These are phyloP conservation scores for Porcisia hertigi DNA, from an alignment of 208 protist species.

Conservation along the genomic window DNA sequence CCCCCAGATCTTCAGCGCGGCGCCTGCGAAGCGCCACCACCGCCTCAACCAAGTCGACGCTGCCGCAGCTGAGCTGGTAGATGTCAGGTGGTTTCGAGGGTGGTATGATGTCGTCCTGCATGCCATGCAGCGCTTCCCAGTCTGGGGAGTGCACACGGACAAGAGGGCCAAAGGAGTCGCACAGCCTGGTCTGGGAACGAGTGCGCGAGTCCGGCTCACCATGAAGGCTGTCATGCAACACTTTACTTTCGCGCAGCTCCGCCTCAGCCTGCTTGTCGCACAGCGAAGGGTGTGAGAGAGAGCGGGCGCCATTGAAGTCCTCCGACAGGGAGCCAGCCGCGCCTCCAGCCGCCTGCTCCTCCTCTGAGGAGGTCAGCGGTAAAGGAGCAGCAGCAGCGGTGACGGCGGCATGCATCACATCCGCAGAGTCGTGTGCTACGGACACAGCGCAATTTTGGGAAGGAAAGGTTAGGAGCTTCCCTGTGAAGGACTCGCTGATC, in stretches of 20 bases:
- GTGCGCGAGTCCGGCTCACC: background rate
- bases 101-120: background rate
- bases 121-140: constrained; percentile 3
- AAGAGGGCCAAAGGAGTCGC: background rate
- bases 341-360: background rate
- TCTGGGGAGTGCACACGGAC: constrained; percentile 5
- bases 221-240: background rate
- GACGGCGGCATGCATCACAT: background rate
- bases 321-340: background rate
- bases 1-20: background rate
- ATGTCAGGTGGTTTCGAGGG: background rate
- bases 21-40: background rate
- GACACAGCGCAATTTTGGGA: background rate
- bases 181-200: background rate
- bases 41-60: constrained; percentile 1
- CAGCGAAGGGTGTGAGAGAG: background rate
- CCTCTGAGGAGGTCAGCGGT: background rate
- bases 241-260: background rate
- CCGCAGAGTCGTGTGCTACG: background rate
- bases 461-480: background rate
- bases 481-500: background rate
- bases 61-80: constrained; percentile 5
- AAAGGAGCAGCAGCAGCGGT: too few species aligned
- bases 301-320: background rate
- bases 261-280: background rate